Evolutionary conservation across 129 eudicot species (phyloP).

Genomic region (Erigeron canadensis): DNA sequence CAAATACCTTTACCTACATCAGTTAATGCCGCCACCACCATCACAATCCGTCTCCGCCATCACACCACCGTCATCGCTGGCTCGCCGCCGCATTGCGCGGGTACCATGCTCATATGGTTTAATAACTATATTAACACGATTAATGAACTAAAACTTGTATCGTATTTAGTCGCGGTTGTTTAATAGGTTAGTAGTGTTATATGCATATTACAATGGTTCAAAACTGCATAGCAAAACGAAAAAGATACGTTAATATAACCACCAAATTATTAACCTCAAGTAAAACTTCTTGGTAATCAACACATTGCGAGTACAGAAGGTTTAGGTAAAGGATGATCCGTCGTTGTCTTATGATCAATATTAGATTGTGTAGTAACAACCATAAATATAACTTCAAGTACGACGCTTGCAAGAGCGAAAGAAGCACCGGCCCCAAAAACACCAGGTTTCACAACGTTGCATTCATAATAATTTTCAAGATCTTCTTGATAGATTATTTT

Average conservation of each 20-base stretch:
- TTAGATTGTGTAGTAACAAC: neutral
- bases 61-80: too few species aligned
- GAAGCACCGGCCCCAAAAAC: conserved; percentile 21
- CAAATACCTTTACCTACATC: too few species aligned
- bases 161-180: too few species aligned
- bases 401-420: conserved; percentile 2
- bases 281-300: neutral
- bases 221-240: too few species aligned
- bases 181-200: too few species aligned
- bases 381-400: neutral
- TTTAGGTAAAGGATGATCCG: conserved; percentile 8
- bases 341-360: neutral
- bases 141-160: too few species aligned
- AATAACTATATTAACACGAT: too few species aligned
- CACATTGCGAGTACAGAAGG: neutral
- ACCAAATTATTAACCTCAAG: neutral
- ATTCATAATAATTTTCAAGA: neutral
- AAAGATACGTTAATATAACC: neutral
- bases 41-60: too few species aligned
- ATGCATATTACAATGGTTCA: too few species aligned
- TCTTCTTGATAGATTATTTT: neutral
- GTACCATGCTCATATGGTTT: too few species aligned
- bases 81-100: too few species aligned
- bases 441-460: conserved; percentile 10
- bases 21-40: too few species aligned